These are phyloP conservation scores for Kregervanrija fluxuum DNA, from an alignment of 805 yeast species.

Conservation along the genomic window DNA sequence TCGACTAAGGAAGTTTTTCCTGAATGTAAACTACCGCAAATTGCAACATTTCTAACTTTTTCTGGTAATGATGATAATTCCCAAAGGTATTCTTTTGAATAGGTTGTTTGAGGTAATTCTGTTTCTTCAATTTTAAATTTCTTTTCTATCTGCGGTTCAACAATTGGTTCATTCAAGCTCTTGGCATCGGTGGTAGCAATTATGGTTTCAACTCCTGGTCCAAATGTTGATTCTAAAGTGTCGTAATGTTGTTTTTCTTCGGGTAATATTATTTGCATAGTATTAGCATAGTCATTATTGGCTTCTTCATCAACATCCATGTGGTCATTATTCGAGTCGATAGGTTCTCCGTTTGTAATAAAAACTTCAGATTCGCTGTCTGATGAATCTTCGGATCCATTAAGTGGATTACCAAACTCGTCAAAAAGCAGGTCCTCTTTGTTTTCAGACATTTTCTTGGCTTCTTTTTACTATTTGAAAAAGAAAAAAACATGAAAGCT, in stretches of 20 bases:
- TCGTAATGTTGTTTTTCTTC: conserved; percentile 42
- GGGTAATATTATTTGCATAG: conserved; percentile 29
- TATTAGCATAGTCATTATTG: conserved; percentile 9
- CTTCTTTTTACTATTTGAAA: neutral
- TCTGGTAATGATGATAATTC: conserved; percentile 44
- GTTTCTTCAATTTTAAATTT: conserved; percentile 42
- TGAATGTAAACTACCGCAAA: conserved; percentile 74
- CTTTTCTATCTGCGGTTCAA: conserved; percentile 42
- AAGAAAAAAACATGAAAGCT: neutral
- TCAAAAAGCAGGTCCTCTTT: conserved; percentile 71
- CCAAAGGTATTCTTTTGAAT: conserved; percentile 56
- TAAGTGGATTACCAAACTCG: conserved; percentile 72
- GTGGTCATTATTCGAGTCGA: neutral
- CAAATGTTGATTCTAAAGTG: conserved; percentile 41
- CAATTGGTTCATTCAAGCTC: conserved; percentile 52
- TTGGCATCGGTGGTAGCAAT: conserved; percentile 41
- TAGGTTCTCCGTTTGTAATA: conserved; percentile 4
- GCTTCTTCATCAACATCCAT: neutral
- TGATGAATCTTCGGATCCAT: conserved; percentile 38
- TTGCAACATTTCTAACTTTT: conserved; percentile 63
- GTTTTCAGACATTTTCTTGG: neutral
- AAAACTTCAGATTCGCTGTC: conserved; percentile 27
- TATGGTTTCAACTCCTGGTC: conserved; percentile 58
- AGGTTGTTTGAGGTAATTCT: conserved; percentile 51
- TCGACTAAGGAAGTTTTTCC: conserved; percentile 85